A percentile compares a stretch with the other conserved stretches of the same genome.
Evolutionary conservation across 2,329 filamentous ascomycete species (phyloP).

Genomic region (Fusarium phyllophilum): DNA sequence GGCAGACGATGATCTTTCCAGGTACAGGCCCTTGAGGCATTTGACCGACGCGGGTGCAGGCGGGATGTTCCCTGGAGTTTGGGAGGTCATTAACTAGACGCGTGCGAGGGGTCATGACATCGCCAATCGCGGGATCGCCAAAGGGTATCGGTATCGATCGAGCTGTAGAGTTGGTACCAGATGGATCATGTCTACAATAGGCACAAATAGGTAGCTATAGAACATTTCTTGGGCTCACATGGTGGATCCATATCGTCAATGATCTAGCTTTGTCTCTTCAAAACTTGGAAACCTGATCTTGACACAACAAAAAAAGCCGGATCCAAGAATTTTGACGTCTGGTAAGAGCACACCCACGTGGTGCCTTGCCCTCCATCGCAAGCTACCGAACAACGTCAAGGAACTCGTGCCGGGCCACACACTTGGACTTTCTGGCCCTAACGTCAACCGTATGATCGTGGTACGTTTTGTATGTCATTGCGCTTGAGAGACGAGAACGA

Average conservation of each 20-base stretch:
- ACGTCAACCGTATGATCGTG: conserved; percentile 42
- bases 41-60: conserved; percentile 33
- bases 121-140: conserved; percentile 41
- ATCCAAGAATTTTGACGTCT: conserved; percentile 29
- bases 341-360: conserved; percentile 37
- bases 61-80: conserved; percentile 36
- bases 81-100: conserved; percentile 11
- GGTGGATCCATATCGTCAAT: conserved; percentile 35
- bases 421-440: conserved; percentile 13
- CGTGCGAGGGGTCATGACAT: conserved; percentile 32
- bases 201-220: neutral
- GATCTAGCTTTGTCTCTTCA: neutral
- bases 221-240: conserved; percentile 17
- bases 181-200: conserved; percentile 11
- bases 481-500: neutral
- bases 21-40: conserved; percentile 33
- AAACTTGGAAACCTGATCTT: conserved; percentile 31
- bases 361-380: conserved; percentile 35
- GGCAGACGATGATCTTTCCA: conserved; percentile 29
- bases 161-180: conserved; percentile 13
- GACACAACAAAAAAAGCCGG: conserved; percentile 2
- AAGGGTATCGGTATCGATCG: conserved; percentile 30
- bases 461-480: conserved; percentile 35
- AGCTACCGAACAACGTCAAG: conserved; percentile 27
- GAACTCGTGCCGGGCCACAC: conserved; percentile 21